phyloP scores from a whole-genome alignment of 495 filamentous ascomycete genomes.

The Peziza echinospora region DNA sequence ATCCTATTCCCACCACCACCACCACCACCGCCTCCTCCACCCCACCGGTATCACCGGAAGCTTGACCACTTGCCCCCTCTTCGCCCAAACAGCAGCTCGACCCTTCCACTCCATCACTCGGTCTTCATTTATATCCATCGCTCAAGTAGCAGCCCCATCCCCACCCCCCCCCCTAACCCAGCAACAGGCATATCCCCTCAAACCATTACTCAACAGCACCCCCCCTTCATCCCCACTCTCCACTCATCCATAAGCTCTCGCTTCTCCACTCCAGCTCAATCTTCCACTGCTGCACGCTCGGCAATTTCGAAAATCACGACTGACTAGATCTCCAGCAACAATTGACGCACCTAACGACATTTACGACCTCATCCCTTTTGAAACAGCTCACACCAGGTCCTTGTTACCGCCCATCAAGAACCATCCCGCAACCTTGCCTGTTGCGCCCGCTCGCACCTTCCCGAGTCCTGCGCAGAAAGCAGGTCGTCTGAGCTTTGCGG shows the following conservation, averaged over 20 bases:
- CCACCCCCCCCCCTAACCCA: not conserved
- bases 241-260: not conserved
- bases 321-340: not conserved
- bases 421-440: no score
- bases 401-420: no score
- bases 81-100: no score
- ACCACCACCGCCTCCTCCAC: no score
- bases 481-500: no score
- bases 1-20: no score
- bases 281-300: slow-evolving; percentile 1
- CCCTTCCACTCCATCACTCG: not conserved
- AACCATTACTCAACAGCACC: not conserved
- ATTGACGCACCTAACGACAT: slow-evolving; percentile 5
- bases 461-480: no score
- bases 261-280: slow-evolving; percentile 2
- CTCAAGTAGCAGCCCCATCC: not conserved
- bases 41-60: no score
- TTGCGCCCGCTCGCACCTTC: no score
- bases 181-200: no score
- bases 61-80: no score
- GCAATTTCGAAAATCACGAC: not conserved
- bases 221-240: not conserved
- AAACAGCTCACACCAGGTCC: slow-evolving; percentile 1
- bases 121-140: not conserved
- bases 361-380: slow-evolving; percentile 4